phyloP scores from a whole-genome alignment of 495 filamentous ascomycete species.

The Lindgomyces ingoldianus region DNA sequence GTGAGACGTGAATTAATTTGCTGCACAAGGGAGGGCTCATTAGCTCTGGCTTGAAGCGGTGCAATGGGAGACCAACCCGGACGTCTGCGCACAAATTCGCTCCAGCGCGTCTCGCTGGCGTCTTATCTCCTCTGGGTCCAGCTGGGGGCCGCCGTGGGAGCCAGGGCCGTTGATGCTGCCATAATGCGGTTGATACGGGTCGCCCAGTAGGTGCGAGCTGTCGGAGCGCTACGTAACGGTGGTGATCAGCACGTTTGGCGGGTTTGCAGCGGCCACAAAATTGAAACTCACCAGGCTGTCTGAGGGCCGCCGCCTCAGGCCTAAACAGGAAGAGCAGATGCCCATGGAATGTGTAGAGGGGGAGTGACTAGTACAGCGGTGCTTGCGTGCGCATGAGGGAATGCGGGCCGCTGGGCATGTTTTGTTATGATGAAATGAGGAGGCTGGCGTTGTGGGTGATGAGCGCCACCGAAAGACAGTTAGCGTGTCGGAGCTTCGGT shows the following conservation, averaged over 20 bases:
- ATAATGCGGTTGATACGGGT: constrained; percentile 42
- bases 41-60: background rate
- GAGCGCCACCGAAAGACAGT: too few species aligned
- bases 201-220: constrained; percentile 42
- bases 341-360: constrained; percentile 40
- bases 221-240: constrained; percentile 41
- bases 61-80: constrained; percentile 39
- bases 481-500: background rate
- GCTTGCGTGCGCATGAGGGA: background rate
- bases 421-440: too few species aligned
- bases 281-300: constrained; percentile 39
- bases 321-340: constrained; percentile 46
- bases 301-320: constrained; percentile 44
- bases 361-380: background rate
- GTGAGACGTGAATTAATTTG: constrained; percentile 40
- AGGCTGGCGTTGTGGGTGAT: too few species aligned
- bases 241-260: constrained; percentile 8
- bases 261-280: background rate
- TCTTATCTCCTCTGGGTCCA: constrained; percentile 46
- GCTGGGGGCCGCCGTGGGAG: constrained; percentile 34
- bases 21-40: constrained; percentile 31
- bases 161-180: constrained; percentile 34
- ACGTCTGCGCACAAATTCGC: constrained; percentile 44
- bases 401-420: background rate
- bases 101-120: constrained; percentile 46